A percentile compares a stretch with the other conserved stretches of the same genome.
Conservation (phyloP, 108 stramenopile genomes). For the Aurantiochytrium sp. region DNA sequence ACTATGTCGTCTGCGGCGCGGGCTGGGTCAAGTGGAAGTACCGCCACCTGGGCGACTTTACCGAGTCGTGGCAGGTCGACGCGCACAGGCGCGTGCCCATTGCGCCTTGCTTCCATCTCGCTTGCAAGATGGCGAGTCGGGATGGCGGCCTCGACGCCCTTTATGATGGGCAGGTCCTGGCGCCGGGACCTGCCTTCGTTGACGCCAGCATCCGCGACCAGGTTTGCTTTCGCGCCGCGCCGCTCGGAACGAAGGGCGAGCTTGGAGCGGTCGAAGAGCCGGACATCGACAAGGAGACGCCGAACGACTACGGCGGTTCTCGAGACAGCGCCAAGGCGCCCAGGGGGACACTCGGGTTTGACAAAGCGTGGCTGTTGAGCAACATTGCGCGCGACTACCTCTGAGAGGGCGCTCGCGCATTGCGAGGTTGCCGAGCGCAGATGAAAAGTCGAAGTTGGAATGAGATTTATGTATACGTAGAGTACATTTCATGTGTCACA, state of each 20-base stretch:
- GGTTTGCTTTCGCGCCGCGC: neutral
- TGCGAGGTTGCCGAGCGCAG: neutral
- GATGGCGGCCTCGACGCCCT: neutral
- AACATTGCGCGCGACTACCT: neutral
- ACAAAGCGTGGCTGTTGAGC: neutral
- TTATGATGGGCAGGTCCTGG: neutral
- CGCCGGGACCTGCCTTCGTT: no score
- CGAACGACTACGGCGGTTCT: neutral
- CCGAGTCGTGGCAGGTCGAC: neutral
- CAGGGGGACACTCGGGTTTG: no score
- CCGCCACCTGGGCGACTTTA: neutral
- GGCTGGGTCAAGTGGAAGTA: neutral
- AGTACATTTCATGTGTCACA: no score
- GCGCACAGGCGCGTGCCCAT: neutral
- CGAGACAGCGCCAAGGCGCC: no score
- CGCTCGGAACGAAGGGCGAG: no score
- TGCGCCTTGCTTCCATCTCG: neutral
- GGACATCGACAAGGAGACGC: no score
- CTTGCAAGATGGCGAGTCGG: neutral
- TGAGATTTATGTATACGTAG: no score
- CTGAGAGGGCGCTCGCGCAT: neutral
- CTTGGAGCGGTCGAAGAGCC: no score
- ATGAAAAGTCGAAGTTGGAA: neutral
- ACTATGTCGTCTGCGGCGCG: neutral
- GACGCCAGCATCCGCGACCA: no score